These are phyloP conservation scores for Taphrina sp. DNA, from an alignment of 1,139 yeast species.

Conservation along the genomic window DNA sequence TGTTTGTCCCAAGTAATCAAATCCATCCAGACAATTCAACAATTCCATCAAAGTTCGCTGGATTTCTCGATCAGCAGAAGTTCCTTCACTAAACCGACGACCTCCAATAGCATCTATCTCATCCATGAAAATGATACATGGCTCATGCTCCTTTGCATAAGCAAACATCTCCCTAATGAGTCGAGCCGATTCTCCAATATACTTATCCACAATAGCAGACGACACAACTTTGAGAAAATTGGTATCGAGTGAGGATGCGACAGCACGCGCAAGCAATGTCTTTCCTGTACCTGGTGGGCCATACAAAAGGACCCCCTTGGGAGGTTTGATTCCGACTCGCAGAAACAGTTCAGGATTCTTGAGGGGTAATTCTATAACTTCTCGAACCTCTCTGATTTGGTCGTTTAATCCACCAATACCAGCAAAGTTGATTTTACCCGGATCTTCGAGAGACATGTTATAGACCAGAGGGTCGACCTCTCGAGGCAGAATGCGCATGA, in stretches of 20 bases:
- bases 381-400: conserved; percentile 93
- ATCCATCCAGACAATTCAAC: conserved; percentile 98
- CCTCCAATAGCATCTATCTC: conserved; percentile 99
- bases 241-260: conserved; percentile 98
- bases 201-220: conserved; percentile 96
- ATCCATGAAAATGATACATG: conserved; percentile 98
- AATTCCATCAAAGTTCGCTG: conserved; percentile 98
- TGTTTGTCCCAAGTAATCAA: conserved; percentile 94
- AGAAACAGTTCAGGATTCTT: conserved; percentile 95
- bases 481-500: conserved; percentile 94
- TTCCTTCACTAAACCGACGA: conserved; percentile 95
- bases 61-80: conserved; percentile 97
- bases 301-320: conserved; percentile 92
- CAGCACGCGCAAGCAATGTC: conserved; percentile 93
- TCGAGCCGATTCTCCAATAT: conserved; percentile 97
- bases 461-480: conserved; percentile 98
- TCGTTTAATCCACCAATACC: conserved; percentile 97
- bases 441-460: conserved; percentile 97
- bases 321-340: conserved; percentile 96
- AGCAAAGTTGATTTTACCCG: conserved; percentile 90
- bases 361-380: conserved; percentile 94
- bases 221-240: conserved; percentile 98
- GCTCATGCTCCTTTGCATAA: conserved; percentile 97
- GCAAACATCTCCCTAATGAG: conserved; percentile 98
- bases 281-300: conserved; percentile 99